Evolutionary conservation across 768 basidiomycete species (phyloP).

Genomic region (Cyclocybe cylindracea): DNA sequence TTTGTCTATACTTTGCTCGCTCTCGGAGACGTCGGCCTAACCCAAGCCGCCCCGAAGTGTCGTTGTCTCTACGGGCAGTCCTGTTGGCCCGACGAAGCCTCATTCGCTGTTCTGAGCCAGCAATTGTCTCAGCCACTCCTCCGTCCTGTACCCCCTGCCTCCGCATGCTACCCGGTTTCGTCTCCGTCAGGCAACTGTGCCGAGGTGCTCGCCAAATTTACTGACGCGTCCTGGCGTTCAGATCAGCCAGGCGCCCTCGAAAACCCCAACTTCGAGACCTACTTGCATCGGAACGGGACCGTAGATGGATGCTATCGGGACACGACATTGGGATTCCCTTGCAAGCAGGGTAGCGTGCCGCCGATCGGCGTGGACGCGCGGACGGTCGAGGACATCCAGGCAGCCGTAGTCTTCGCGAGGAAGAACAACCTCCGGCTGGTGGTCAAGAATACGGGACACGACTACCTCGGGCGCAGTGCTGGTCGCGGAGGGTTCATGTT

Average conservation of each 20-base stretch:
- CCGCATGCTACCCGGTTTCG: conserved; percentile 39
- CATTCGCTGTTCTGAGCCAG: conserved; percentile 31
- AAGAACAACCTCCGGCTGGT: conserved; percentile 34
- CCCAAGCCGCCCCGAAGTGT: conserved; percentile 15
- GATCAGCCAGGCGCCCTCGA: conserved; percentile 42
- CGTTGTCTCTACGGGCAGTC: conserved; percentile 39
- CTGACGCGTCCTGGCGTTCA: conserved; percentile 40
- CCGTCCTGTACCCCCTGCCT: conserved; percentile 39
- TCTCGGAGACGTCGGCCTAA: too few species aligned
- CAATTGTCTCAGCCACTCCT: conserved; percentile 46
- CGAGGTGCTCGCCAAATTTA: conserved; percentile 24
- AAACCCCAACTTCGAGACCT: conserved; percentile 28
- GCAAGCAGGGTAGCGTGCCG: conserved; percentile 34
- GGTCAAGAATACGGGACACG: conserved; percentile 38
- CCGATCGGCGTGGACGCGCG: conserved; percentile 40
- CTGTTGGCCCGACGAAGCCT: conserved; percentile 43
- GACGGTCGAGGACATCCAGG: conserved; percentile 36
- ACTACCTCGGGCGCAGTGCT: conserved; percentile 39
- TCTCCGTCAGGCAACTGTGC: conserved; percentile 41
- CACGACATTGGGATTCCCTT: conserved; percentile 29
- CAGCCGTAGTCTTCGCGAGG: conserved; percentile 33
- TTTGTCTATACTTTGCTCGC: too few species aligned
- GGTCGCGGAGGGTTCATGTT: conserved; percentile 37
- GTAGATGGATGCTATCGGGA: conserved; percentile 55
- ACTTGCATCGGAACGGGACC: conserved; percentile 40